Base-by-base conservation (phyloP, 257 asterid species). In the Ehretia macrophylla region DNA sequence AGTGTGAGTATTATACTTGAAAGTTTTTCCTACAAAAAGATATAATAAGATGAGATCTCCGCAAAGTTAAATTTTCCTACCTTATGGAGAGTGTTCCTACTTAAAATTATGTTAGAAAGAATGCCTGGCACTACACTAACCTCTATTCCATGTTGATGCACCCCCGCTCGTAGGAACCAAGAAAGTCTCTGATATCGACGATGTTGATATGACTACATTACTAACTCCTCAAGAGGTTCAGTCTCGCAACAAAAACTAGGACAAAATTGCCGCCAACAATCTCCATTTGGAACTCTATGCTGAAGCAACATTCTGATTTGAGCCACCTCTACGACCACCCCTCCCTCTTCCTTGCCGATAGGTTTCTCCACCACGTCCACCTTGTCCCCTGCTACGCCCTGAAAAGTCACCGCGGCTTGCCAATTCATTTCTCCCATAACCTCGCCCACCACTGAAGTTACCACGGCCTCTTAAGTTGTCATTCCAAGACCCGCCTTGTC, bases 401-500 rank as follows among this genome's bases (percentile, higher is more conserved):
- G 23, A 55, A 59, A 60, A 64, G 3, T 55, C 51, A 13, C 74
- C 83, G 21, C 73, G 84, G 11, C 75, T 77, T 63, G 93, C 69
- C 54, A 75, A 83, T 53, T 84, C 96, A 1, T 59, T 79, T 59
- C 94, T 72, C 73, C 40, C 74, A 22, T 59, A 45, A 17, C 83
- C 72, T 45, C 80, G 59, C 49, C 83, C 83, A 42, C 82, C 79
- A 39, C 67, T 72, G 38, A 70, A 81, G 70, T 73, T 83, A 46
- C 88, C 86, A 53, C 84, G 88, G 20, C 80, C 79, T 56, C 95
- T 75, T 69, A 73, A 81, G 67, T 60, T 63, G 27, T 86, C 94
- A 40, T 56, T 76, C 48, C 84, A 83, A 59, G 67, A 86, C 44
- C 95, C 83, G 45, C 88, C 88, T 18, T 88, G 83, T n/a, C 79